Evolutionary conservation across 1,284 basidiomycete species (phyloP), one percentile per base, ranked within the genome.

Genomic region (Tilletiopsis washingtonensis): DNA sequence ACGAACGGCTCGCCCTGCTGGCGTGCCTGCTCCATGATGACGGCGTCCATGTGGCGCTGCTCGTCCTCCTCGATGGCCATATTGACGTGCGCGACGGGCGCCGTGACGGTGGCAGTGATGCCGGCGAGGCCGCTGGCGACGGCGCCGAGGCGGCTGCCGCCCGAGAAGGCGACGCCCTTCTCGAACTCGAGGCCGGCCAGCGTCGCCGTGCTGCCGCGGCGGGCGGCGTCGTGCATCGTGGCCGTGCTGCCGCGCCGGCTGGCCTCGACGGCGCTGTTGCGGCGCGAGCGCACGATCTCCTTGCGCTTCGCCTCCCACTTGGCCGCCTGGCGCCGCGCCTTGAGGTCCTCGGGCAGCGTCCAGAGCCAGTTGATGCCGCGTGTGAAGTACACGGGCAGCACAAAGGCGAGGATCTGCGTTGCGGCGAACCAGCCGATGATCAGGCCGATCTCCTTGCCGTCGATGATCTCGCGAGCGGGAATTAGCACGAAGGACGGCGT

Each of bases 1-100:
- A 59, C 57, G 21, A 46, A 53, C 2, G 57, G 60, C 19, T 62
- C 63, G 15, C 63, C 63, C 42, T 67, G 65, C 23, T 66, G 63
- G n/a, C 63, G 42, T 3, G 63, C 65, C 14, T 51, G 60, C 43
- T 67, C 65, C 36, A 65, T 46, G 34, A 55, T 56, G 3, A 65
- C 59, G 21, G 58, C 54, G 9, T 46, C 40, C 1, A 61, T 32
- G 20, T 64, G 60, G 5, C 52, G 45, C 17, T 48, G 37, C 19
- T 56, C 59, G 36, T 64, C 63, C 19, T 56, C 49, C 25, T 50
- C 43, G 15, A 48, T 19, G 25, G 6, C 20, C 26, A 51, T 49
- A 19, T 41, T 37, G 14, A 51, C 7, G 21, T 40, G 41, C 17
- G 17, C 25, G 4, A 62, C 32, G 0, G 63, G 61, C 7, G 56